Percentiles rank a stretch among this genome's conserved stretches.
phyloP scores from a whole-genome alignment of 306 rosid species.

The Vigna nakashimae region DNA sequence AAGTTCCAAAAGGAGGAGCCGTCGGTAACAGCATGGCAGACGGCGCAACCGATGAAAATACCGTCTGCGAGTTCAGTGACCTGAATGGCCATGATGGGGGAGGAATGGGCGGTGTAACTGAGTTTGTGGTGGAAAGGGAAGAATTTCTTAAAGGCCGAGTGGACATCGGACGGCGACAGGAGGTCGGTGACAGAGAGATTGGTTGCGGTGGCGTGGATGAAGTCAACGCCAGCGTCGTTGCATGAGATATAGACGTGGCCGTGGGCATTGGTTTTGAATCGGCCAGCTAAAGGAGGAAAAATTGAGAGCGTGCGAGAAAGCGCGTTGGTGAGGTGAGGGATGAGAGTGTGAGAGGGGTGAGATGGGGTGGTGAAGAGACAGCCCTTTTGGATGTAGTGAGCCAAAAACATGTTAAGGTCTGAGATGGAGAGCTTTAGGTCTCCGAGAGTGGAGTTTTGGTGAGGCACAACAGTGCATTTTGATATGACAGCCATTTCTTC shows the following conservation, averaged over 20 bases:
- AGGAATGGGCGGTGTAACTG: slow-evolving; percentile 67
- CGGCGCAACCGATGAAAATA: slow-evolving; percentile 74
- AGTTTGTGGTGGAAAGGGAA: slow-evolving; percentile 70
- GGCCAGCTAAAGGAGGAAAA: slow-evolving; percentile 85
- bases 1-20: slow-evolving; percentile 92
- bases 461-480: slow-evolving; percentile 62
- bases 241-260: slow-evolving; percentile 70
- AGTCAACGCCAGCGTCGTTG: slow-evolving; percentile 81
- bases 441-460: slow-evolving; percentile 51
- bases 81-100: slow-evolving; percentile 73
- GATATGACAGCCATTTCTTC: slow-evolving; percentile 46
- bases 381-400: slow-evolving; percentile 91
- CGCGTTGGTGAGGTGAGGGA: slow-evolving; percentile 52
- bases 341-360: slow-evolving; percentile 38
- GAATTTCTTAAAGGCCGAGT: slow-evolving; percentile 48
- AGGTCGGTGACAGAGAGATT: slow-evolving; percentile 49
- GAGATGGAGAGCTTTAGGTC: slow-evolving; percentile 79
- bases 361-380: slow-evolving; percentile 66
- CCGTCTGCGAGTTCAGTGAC: slow-evolving; percentile 75
- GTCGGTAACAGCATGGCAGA: slow-evolving; percentile 72
- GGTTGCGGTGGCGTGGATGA: slow-evolving; percentile 58
- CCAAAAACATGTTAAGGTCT: slow-evolving; percentile 89
- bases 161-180: slow-evolving; percentile 58
- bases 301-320: slow-evolving; percentile 71
- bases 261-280: slow-evolving; percentile 54